A percentile compares a stretch with the other conserved stretches of the same genome.
Evolutionary conservation across 2,329 filamentous ascomycete genomes (phyloP).

Genomic region (Chaetomium sp.): DNA sequence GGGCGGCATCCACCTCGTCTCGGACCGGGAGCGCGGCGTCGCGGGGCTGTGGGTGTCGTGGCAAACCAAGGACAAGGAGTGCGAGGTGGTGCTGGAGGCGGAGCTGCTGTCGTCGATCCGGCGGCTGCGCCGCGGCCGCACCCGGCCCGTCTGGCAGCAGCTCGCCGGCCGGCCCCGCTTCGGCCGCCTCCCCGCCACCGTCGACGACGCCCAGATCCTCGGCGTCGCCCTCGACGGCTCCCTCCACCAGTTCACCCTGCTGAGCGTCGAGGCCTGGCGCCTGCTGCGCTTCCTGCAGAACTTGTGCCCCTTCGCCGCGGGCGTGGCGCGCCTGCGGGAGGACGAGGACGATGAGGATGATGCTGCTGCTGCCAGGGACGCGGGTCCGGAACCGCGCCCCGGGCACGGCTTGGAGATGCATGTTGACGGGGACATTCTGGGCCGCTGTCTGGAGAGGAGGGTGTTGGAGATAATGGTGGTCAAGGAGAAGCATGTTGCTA

Average conservation of each 20-base stretch:
- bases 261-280: conserved; percentile 64
- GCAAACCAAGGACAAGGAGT: conserved; percentile 44
- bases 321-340: conserved; percentile 23
- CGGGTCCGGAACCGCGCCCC: conserved; percentile 44
- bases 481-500: conserved; percentile 39
- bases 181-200: conserved; percentile 47
- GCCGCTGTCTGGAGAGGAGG: conserved; percentile 53
- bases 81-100: conserved; percentile 57
- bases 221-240: conserved; percentile 71
- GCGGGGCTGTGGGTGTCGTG: conserved; percentile 55
- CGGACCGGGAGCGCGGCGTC: conserved; percentile 51
- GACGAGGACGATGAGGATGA: background rate
- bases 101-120: conserved; percentile 59
- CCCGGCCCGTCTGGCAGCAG: conserved; percentile 55
- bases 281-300: conserved; percentile 75
- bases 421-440: conserved; percentile 67
- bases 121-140: conserved; percentile 55
- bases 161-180: conserved; percentile 43
- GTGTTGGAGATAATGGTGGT: conserved; percentile 49
- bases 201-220: conserved; percentile 56
- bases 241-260: conserved; percentile 67
- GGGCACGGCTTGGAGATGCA: conserved; percentile 57
- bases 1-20: conserved; percentile 50
- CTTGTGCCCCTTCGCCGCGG: conserved; percentile 53
- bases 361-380: conserved; percentile 18